A percentile compares a stretch with the other conserved stretches of the same genome.
Evolutionary conservation across 345 rosid genomes (phyloP).

Genomic region (Aquilaria sinensis): DNA sequence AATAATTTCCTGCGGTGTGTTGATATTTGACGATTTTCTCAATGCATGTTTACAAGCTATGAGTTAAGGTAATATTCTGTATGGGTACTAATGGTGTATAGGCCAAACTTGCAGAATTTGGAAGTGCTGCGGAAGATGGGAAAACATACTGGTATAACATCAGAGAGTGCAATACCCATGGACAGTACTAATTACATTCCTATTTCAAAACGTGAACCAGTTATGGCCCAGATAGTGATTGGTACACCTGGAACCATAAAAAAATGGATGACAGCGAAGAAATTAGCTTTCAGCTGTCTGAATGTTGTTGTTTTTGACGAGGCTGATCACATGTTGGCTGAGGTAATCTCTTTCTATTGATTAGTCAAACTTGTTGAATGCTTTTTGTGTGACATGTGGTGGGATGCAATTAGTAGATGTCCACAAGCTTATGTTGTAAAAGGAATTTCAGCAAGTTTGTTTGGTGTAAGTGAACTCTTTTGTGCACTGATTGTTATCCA

Average conservation of each 20-base stretch:
- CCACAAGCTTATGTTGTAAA: too few species aligned
- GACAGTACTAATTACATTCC: constrained; percentile 35
- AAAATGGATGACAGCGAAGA: constrained; percentile 63
- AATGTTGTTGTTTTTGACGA: constrained; percentile 95
- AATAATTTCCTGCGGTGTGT: too few species aligned
- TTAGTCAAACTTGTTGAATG: background rate
- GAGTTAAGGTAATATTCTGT: background rate
- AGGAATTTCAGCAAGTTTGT: too few species aligned
- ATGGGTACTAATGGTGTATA: background rate
- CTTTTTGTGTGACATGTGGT: background rate
- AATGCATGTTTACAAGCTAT: background rate
- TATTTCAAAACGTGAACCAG: constrained; percentile 29
- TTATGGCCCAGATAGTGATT: constrained; percentile 75
- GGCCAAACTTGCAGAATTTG: constrained; percentile 48
- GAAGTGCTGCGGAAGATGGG: constrained; percentile 96
- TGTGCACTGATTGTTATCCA: too few species aligned
- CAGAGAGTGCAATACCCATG: constrained; percentile 70
- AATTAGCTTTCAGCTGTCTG: constrained; percentile 39
- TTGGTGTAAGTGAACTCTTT: too few species aligned
- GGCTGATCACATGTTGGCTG: constrained; percentile 97
- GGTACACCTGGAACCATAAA: constrained; percentile 96
- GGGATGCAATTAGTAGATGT: too few species aligned
- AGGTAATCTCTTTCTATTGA: constrained; percentile 33
- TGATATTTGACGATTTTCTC: background rate
- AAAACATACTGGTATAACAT: constrained; percentile 69